Percentiles rank a stretch among this genome's conserved stretches.
phyloP scores from a whole-genome alignment of 208 protist genomes.

The Vickermania spadyakhi region DNA sequence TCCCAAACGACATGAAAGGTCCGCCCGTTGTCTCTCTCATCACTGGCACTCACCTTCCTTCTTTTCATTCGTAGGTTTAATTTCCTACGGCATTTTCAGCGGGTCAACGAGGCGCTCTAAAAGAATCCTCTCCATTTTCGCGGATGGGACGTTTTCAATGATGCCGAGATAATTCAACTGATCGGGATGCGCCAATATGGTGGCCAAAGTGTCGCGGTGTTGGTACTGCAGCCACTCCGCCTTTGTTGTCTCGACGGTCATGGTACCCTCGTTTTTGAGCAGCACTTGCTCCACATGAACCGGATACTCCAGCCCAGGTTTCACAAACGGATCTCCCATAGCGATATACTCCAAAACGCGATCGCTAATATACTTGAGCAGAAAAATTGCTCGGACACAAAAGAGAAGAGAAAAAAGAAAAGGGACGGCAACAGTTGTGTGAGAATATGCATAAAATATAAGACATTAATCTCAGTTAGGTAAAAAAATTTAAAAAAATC shows the following conservation, averaged over 20 bases:
- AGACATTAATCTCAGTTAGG: too few relatives aligned
- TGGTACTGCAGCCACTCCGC: constrained; percentile 82
- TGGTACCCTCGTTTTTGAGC: constrained; percentile 74
- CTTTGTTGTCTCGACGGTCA: constrained; percentile 70
- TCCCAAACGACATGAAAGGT: too few relatives aligned
- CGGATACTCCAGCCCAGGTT: constrained; percentile 72
- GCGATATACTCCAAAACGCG: constrained; percentile 2
- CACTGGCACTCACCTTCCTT: too few relatives aligned
- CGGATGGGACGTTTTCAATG: constrained; percentile 63
- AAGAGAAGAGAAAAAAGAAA: neutral
- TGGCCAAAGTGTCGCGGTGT: constrained; percentile 84
- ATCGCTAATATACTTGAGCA: neutral
- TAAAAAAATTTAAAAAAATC: too few relatives aligned
- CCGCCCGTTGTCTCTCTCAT: too few relatives aligned
- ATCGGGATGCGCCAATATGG: constrained; percentile 54
- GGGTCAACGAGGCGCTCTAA: constrained; percentile 61
- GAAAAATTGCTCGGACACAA: neutral
- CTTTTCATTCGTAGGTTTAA: too few relatives aligned
- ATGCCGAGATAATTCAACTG: constrained; percentile 65
- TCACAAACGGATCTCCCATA: constrained; percentile 87
- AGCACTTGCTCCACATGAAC: constrained; percentile 78
- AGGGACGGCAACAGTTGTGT: neutral
- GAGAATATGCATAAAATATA: neutral
- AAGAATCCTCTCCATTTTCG: constrained; percentile 69
- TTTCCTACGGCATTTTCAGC: neutral